Evolutionary conservation across 2,329 filamentous ascomycete genomes (phyloP).

Genomic region (Zasmidium cellare): DNA sequence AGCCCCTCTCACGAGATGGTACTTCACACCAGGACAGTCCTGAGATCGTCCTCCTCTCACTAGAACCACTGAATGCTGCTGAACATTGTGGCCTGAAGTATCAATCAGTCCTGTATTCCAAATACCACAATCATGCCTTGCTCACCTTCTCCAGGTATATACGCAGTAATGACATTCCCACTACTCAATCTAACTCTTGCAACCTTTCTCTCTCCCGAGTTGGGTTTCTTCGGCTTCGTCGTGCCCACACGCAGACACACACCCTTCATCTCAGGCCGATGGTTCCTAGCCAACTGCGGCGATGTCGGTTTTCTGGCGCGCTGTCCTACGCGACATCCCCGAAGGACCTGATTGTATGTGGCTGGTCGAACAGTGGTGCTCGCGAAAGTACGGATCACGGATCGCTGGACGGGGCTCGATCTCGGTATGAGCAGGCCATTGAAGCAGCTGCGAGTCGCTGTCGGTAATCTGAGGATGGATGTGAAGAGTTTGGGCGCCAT

Average conservation of each 20-base stretch:
- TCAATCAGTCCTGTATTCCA: slow-evolving; percentile 12
- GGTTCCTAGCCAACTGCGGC: slow-evolving; percentile 66
- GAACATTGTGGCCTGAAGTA: slow-evolving; percentile 79
- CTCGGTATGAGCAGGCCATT: slow-evolving; percentile 21
- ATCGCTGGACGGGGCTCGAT: slow-evolving; percentile 18
- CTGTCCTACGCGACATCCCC: slow-evolving; percentile 77
- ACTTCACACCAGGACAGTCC: slow-evolving; percentile 98
- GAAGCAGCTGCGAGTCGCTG: slow-evolving; percentile 29
- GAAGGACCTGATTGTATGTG: slow-evolving; percentile 52
- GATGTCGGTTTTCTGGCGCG: slow-evolving; percentile 83
- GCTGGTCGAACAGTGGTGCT: slow-evolving; percentile 40
- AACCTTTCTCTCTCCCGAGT: slow-evolving; percentile 95
- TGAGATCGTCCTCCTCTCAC: slow-evolving; percentile 91
- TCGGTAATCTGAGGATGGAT: slow-evolving; percentile 38
- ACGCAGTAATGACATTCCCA: slow-evolving; percentile 84
- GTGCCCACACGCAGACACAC: slow-evolving; percentile 94
- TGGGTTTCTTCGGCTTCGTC: slow-evolving; percentile 96
- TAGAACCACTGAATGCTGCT: slow-evolving; percentile 96
- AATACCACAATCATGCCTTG: no score
- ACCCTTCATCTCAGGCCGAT: slow-evolving; percentile 84
- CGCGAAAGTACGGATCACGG: slow-evolving; percentile 39
- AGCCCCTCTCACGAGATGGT: slow-evolving; percentile 87
- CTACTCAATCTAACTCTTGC: slow-evolving; percentile 86
- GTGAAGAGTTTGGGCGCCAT: slow-evolving; percentile 44
- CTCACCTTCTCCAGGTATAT: slow-evolving; percentile 88